Evolutionary conservation across 805 yeast species (phyloP).

Genomic region (Saccharomyces eubayanus): DNA sequence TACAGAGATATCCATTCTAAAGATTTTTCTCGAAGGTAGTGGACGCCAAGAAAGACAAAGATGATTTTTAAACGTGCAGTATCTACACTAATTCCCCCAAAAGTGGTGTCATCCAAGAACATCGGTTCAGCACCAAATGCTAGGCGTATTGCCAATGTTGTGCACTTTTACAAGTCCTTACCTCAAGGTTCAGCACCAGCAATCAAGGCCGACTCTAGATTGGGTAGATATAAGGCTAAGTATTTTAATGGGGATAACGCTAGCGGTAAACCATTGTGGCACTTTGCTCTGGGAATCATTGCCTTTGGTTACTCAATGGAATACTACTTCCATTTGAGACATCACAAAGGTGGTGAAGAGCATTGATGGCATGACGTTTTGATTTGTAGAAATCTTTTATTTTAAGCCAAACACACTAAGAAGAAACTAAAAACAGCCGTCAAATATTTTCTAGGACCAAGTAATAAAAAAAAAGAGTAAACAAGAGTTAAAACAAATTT

Average conservation of each 20-base stretch:
- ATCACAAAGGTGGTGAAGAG: slow-evolving; percentile 44
- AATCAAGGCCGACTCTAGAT: slow-evolving; percentile 40
- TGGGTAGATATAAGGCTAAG: slow-evolving; percentile 76
- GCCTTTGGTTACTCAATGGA: slow-evolving; percentile 83
- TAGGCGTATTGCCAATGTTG: slow-evolving; percentile 91
- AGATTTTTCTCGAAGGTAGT: not conserved
- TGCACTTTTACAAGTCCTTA: slow-evolving; percentile 87
- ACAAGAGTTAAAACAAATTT: not conserved
- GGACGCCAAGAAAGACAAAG: slow-evolving; percentile 3
- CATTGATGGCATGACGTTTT: slow-evolving; percentile 14
- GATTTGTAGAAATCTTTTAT: not conserved
- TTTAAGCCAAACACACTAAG: not conserved
- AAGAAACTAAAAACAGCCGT: not conserved
- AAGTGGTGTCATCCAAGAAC: slow-evolving; percentile 95
- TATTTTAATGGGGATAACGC: slow-evolving; percentile 80
- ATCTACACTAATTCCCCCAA: slow-evolving; percentile 96
- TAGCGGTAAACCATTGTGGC: slow-evolving; percentile 74
- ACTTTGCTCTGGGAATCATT: slow-evolving; percentile 60
- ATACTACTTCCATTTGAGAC: slow-evolving; percentile 82
- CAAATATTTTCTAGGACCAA: not conserved
- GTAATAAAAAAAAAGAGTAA: not conserved
- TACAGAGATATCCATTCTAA: not conserved
- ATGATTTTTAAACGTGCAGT: slow-evolving; percentile 84
- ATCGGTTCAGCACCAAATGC: slow-evolving; percentile 94
- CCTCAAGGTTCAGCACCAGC: slow-evolving; percentile 90